Base-by-base conservation (phyloP, 1,139 yeast species). In the Geotrichum europaeum region DNA sequence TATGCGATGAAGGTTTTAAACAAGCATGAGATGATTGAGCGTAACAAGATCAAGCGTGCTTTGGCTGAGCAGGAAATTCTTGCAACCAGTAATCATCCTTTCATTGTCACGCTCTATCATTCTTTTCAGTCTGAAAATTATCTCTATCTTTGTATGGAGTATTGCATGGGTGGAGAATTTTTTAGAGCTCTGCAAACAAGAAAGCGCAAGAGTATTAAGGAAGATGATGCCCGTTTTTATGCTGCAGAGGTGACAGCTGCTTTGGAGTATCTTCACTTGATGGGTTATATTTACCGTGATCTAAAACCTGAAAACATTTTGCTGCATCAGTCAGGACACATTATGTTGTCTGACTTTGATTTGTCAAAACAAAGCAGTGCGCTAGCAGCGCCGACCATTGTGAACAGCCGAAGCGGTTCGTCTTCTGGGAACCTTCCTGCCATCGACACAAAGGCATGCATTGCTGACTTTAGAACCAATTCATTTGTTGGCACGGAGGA, bases 201-300 rank as follows among this genome's bases (percentile, higher is more conserved):
- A 64, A 88, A 86, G 65, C 84, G 91, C 59, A 91, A 91, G 71
- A 88, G 96, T 65, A 86, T 94, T n/a, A 80, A 84, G 49, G 99
- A 94, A 73, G 82, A 79, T 56, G 98, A 92, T 72, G 98, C 99
- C 18, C 80, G 84, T 63, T 94, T 94, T 71, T 94, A 94, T 72
- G 97, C 97, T 0, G 91, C 97, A 15, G 99, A 94, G 73, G 99
- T 94, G n/a, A 87, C 96, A 1, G 99, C 99, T 0, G 99, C 99
- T 0, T 79, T 94, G 63, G 99, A 94, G 71, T 95, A 94, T 72
- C 78, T 94, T 62, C 99, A 94, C 77, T 74, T 94, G 60, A 90
- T 92, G 96, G 99, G 99, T 1, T 94, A 89, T 73, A 94, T 94
- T 55, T 94, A 94, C 72, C 82, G 99, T 64, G 99, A 94, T 73